Base-by-base conservation (phyloP, 208 protist genomes). In the Trypanosoma melophagium region DNA sequence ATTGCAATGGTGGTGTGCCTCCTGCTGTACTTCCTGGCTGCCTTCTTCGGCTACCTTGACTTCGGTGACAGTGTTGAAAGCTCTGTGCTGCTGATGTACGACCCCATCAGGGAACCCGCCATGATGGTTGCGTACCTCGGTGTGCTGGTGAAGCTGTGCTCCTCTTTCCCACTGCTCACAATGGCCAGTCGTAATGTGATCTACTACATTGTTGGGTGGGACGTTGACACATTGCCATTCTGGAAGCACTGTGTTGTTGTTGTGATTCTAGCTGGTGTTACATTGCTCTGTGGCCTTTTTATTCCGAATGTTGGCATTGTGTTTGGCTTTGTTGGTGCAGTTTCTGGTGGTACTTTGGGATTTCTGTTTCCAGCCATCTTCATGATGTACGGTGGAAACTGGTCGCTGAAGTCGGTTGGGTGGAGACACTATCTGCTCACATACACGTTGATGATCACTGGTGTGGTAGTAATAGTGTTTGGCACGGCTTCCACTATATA, bases 11-110 rank as follows among this genome's bases (percentile, higher is more conserved):
- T 62, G 17, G 41, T 87, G 31, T 90, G 83, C 73, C 77, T 62
- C 17, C 12, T 86, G 4, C 42, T 94, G 17, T 94, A 94, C 64
- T 69, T 75, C 42, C 14, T 88, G 7, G 66, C 70, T 7, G 82
- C 82, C 28, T 25, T 90, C 22, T 89, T 92, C 35, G 84, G 82
- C 24, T 91, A 89, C 76, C 77, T 90, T 38, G 84, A 93, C 55
- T 95, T 95, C 74, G 84, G 54, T 14, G 42, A 24, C 21, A 63
- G 63, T 7, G 72, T 74, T 5, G 35, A 72, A 59, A 72, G 74
- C 24, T 83, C 77, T 12, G 70, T 83, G n/a, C 67, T 89, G 10
- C 9, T 73, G 7, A 88, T 83, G 71, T 89, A 79, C 41, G 74
- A 89, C 47, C 86, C 83, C 9, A 61, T 85, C 31, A 66, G 76